Evolutionary conservation across 169 alveolate genomes (phyloP), one percentile per base, ranked within the genome.

Genomic region (Babesia sp.): DNA sequence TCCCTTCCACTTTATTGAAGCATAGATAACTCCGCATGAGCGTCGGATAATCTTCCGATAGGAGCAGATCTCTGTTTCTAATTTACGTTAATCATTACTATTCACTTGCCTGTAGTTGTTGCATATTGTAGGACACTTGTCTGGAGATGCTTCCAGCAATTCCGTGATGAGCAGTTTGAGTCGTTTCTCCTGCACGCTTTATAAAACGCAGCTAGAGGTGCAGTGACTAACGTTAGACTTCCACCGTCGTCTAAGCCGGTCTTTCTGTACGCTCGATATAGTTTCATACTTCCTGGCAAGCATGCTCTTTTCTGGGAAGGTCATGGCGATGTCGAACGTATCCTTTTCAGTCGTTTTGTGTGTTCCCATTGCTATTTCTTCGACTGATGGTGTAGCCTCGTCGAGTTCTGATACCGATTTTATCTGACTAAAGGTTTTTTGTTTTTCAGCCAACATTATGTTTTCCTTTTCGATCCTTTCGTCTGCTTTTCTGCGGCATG

Each of bases 31-130:
- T 73, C 46, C 66, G 42, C 88, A 80, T 80, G 2, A 80, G 41
- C 3, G 88, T 71, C 26, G 84, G 84, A 51, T 80, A 80, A 51
- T 80, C 88, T 39, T 80, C 88, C 24, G 79, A 50, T n/a, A 80
- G 48, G 12, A 80, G 50, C 51, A 80, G 51, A 3, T 80, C 88
- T 28, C 84, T 80, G 53, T 2, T 24, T 0, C 20, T 2, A 3
- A n/a, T 48, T 20, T 48, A 1, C 3, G 4, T 1, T 37, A 11
- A 5, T 8, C 42, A 37, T 22, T 26, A 1, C 9, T 24, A 11
- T 44, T 1, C 28, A 22, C 51, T 8, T 69, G 68, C 86, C 31
- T 56, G 70, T 80, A 80, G 37, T 71, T 71, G 66, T 80, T 71
- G 63, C 84, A 80, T 5, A 80, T 59, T 3, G 88, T 80, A 0